A percentile compares a stretch with the other conserved stretches of the same genome.
These are phyloP conservation scores for Puya raimondii DNA, from an alignment of 176 grass and related monocot species.

Conservation along the genomic window DNA sequence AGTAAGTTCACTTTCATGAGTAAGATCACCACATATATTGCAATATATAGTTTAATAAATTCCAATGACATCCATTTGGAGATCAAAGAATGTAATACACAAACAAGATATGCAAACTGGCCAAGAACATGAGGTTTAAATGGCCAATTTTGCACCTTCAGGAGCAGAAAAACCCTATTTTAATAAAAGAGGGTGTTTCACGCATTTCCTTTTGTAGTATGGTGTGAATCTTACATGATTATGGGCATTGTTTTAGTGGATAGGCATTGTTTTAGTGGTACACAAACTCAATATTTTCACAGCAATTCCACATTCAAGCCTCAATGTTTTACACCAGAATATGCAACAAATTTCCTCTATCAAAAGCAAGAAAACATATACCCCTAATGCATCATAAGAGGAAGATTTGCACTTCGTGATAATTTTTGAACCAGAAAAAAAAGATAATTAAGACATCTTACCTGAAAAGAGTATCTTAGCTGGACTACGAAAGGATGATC, in stretches of 20 bases:
- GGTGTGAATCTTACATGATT: not conserved
- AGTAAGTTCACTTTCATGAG: not conserved
- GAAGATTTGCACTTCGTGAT: not conserved
- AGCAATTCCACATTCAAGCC: too few species aligned
- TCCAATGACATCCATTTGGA: too few species aligned
- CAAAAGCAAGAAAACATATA: too few species aligned
- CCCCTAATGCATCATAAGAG: not conserved
- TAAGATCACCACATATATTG: too few species aligned
- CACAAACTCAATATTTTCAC: too few species aligned
- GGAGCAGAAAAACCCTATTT: not conserved
- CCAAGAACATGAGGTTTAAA: not conserved
- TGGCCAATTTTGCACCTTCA: not conserved
- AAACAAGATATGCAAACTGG: not conserved
- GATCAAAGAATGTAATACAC: not conserved
- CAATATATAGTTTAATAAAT: too few species aligned
- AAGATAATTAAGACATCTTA: conserved; percentile 12
- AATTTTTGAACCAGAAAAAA: not conserved
- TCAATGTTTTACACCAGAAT: too few species aligned
- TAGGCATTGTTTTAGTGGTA: too few species aligned
- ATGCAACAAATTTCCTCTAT: too few species aligned
- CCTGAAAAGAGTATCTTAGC: conserved; percentile 98
- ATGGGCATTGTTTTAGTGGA: not conserved
- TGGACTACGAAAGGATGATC: conserved; percentile 97
- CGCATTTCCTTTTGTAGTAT: not conserved
- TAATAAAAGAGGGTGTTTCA: not conserved